phyloP scores from a whole-genome alignment of 2,329 filamentous ascomycete genomes.

The Coniochaeta prunicola region DNA sequence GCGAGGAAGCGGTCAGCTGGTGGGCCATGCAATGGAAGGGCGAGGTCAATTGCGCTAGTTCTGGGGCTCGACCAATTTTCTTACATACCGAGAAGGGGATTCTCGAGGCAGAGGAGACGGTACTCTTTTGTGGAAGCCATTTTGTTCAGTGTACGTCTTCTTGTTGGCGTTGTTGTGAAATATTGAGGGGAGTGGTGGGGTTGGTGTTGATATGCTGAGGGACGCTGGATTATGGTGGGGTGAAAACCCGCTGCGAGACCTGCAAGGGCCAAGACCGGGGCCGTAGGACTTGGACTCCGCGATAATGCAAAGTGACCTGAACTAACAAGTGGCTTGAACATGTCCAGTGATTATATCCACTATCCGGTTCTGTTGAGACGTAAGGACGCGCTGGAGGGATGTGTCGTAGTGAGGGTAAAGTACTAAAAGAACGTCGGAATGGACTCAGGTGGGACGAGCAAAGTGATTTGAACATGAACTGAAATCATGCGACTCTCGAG shows the following conservation, averaged over 20 bases:
- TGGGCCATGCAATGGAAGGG: neutral
- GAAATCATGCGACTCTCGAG: conserved; percentile 1
- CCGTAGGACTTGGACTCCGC: neutral
- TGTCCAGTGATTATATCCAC: neutral
- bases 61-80: too few relatives aligned
- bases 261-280: neutral
- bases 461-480: too few relatives aligned
- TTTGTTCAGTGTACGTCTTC: conserved; percentile 17
- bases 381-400: neutral
- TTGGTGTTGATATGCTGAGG: neutral
- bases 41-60: conserved; percentile 7
- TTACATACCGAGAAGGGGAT: conserved; percentile 85
- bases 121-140: conserved; percentile 78
- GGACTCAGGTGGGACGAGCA: too few relatives aligned
- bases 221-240: conserved; percentile 5
- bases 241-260: neutral
- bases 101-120: conserved; percentile 89
- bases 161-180: conserved; percentile 11
- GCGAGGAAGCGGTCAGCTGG: conserved; percentile 6
- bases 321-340: conserved; percentile 1
- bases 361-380: neutral
- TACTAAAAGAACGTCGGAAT: too few relatives aligned
- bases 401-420: too few relatives aligned
- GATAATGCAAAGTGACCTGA: neutral
- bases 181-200: conserved; percentile 6